Evolutionary conservation across 805 yeast species (phyloP).

Genomic region (Saccharomyces cerevisiae): DNA sequence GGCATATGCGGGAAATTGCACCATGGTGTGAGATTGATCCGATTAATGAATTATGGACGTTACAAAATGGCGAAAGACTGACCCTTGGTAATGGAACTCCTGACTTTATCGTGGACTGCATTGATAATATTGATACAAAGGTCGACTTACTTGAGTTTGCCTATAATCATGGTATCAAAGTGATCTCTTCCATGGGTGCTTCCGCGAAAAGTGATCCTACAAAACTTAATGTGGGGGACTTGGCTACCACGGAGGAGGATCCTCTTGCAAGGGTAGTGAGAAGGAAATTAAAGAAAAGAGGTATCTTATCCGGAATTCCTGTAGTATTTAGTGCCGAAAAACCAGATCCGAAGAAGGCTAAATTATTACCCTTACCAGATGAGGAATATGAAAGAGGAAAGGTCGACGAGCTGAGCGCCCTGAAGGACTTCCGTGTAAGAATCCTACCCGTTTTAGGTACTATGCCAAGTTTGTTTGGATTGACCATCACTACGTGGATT

Average conservation of each 20-base stretch:
- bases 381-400: conserved; percentile 51
- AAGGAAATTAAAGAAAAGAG: conserved; percentile 70
- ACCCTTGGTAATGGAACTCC: conserved; percentile 47
- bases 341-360: conserved; percentile 92
- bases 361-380: conserved; percentile 74
- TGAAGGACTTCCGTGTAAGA: conserved; percentile 85
- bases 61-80: conserved; percentile 55
- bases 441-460: conserved; percentile 94
- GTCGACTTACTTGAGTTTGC: conserved; percentile 80
- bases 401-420: conserved; percentile 79
- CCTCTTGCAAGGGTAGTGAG: conserved; percentile 84
- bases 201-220: conserved; percentile 95
- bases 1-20: conserved; percentile 63
- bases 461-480: conserved; percentile 93
- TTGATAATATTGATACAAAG: conserved; percentile 95
- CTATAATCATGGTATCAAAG: conserved; percentile 48
- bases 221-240: conserved; percentile 79
- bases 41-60: conserved; percentile 67
- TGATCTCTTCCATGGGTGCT: conserved; percentile 93
- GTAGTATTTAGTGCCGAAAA: conserved; percentile 91
- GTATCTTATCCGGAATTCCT: conserved; percentile 68
- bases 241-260: conserved; percentile 87
- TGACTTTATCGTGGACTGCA: conserved; percentile 83
- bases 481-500: conserved; percentile 78
- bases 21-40: conserved; percentile 92